Evolutionary conservation across 306 rosid species (phyloP), one percentile per base, ranked within the genome.

Genomic region (Styphnolobium japonicum): DNA sequence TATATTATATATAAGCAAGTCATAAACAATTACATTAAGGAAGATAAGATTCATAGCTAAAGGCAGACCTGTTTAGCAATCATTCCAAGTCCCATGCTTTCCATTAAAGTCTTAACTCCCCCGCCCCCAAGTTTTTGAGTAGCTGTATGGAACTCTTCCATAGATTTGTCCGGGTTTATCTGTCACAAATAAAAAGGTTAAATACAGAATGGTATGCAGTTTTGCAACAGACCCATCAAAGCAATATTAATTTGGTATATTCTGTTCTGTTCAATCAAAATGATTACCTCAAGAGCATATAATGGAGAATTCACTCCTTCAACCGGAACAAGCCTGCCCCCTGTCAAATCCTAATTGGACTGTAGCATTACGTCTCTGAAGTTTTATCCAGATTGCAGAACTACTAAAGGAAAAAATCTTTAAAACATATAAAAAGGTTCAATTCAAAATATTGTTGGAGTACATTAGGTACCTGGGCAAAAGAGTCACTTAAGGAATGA

Each of bases 401-500:
- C 71, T 67, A 84, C 72, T 16, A 62, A 56, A 51, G 61, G 71
- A 4, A 42, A 78, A 23, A 0, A 7, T 23, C 21, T 49, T 19
- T 2, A 66, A 69, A 81, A 51, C 15, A 86, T 3, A 27, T 16
- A 55, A 42, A 42, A 39, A 68, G 55, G 19, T 45, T 45, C 36
- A 71, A 27, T 4, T 48, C 37, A 70, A 34, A 70, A 60, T 36
- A 19, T 16, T 7, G 46, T 56, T 4, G 49, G n/a, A 15, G 25
- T 1, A 36, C 18, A 15, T 34, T 33, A 48, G 18, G 34, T 34
- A 80, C 94, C 98, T 91, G 98, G n/a, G 92, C 94, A 86, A 93
- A 93, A 25, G 98, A 93, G 84, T 93, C 98, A 74, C 98, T 93
- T 78, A 93, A 89, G 66, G 98, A 93, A 80, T 93, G 98, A 55